Conservation (phyloP, 768 basidiomycete genomes). For the Tulasnella calospora region DNA sequence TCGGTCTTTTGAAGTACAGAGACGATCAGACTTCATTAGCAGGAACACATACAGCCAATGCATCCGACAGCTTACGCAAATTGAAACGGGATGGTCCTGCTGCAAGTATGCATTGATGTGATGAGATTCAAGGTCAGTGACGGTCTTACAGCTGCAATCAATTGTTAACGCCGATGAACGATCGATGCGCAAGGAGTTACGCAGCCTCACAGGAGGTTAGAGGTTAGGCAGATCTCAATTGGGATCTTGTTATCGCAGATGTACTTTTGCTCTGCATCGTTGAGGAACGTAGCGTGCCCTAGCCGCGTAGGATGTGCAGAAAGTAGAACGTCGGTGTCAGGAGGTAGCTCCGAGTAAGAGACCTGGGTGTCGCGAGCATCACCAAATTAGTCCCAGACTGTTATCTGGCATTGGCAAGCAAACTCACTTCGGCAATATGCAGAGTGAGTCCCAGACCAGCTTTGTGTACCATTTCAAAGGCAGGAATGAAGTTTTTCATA, state of each 20-base stretch:
- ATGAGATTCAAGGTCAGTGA: conserved; percentile 57
- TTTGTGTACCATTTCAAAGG: conserved; percentile 51
- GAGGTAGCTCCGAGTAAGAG: conserved; percentile 37
- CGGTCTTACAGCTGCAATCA: conserved; percentile 59
- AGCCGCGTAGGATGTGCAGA: conserved; percentile 61
- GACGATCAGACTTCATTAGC: neutral
- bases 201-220: conserved; percentile 62
- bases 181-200: neutral
- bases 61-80: conserved; percentile 56
- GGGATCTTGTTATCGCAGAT: conserved; percentile 55
- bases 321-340: conserved; percentile 59
- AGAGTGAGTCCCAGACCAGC: conserved; percentile 69
- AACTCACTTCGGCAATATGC: conserved; percentile 75
- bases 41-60: conserved; percentile 3
- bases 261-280: conserved; percentile 52
- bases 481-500: conserved; percentile 47
- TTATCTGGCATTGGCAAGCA: neutral
- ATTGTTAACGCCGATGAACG: neutral
- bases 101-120: conserved; percentile 65
- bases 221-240: conserved; percentile 77
- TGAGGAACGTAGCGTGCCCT: conserved; percentile 77
- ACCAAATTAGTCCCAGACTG: neutral
- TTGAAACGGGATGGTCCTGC: conserved; percentile 61
- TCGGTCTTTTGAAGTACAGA: conserved; percentile 57
- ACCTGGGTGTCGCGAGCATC: neutral